These are phyloP conservation scores for Pholiota microspora DNA, from an alignment of 768 basidiomycete species.

Conservation along the genomic window DNA sequence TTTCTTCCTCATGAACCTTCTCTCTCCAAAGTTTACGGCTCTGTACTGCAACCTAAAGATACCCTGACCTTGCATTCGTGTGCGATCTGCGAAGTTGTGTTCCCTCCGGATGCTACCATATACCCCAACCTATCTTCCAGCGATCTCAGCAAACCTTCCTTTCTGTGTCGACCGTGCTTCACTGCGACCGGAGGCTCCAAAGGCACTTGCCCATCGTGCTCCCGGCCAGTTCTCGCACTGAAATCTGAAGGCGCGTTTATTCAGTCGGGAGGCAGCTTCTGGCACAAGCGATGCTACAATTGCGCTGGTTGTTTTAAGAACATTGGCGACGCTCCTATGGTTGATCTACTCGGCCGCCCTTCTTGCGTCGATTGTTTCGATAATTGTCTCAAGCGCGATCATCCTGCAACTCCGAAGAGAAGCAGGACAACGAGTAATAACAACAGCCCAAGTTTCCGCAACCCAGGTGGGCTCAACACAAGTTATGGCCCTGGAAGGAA, in stretches of 20 bases:
- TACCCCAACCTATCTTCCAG: constrained; percentile 66
- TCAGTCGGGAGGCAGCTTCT: constrained; percentile 64
- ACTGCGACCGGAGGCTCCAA: constrained; percentile 70
- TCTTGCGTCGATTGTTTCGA: constrained; percentile 83
- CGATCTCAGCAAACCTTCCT: constrained; percentile 41
- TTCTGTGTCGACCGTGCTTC: constrained; percentile 77
- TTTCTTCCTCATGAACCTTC: constrained; percentile 49
- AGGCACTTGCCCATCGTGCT: constrained; percentile 67
- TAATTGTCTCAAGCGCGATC: constrained; percentile 57
- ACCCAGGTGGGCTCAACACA: constrained; percentile 44
- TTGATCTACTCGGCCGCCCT: constrained; percentile 79
- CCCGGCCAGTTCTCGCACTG: constrained; percentile 68
- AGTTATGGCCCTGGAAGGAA: constrained; percentile 29
- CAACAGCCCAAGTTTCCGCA: constrained; percentile 32
- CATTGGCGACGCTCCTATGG: constrained; percentile 73
- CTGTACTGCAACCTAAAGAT: constrained; percentile 77
- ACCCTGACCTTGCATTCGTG: constrained; percentile 70
- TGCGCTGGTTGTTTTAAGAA: constrained; percentile 73
- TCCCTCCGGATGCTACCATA: constrained; percentile 82
- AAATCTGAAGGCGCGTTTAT: constrained; percentile 79
- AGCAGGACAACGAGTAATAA: constrained; percentile 22
- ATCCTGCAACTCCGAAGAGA: constrained; percentile 42
- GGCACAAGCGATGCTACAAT: constrained; percentile 82
- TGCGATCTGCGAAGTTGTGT: constrained; percentile 57
- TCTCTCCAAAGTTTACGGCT: constrained; percentile 82